phyloP scores from a whole-genome alignment of 192 early-diverging fungal species.

The Coemansia sp. region DNA sequence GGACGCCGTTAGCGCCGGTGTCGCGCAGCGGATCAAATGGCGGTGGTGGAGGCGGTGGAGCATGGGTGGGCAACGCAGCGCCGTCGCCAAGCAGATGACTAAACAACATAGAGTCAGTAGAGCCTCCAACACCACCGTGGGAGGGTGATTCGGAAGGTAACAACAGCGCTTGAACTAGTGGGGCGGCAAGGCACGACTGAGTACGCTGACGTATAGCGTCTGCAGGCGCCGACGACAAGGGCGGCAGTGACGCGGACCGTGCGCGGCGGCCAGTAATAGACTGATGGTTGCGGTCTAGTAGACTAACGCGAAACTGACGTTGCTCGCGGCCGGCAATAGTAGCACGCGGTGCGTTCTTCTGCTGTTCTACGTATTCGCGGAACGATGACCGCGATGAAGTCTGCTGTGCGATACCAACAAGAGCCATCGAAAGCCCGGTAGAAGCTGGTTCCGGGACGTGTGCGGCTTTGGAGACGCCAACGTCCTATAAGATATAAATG shows the following conservation, averaged over 20 bases:
- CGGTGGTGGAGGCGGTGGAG: conserved; percentile 7
- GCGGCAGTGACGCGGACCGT: conserved; percentile 38
- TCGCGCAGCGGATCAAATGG: conserved; percentile 38
- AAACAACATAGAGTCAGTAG: conserved; percentile 36
- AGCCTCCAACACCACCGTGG: conserved; percentile 27
- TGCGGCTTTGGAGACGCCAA: not conserved
- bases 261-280: conserved; percentile 13
- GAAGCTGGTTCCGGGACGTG: not conserved
- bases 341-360: conserved; percentile 12
- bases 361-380: conserved; percentile 47
- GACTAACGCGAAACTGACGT: conserved; percentile 52
- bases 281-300: conserved; percentile 26
- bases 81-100: conserved; percentile 48
- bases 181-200: conserved; percentile 36
- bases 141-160: conserved; percentile 9
- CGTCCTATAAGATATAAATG: not conserved
- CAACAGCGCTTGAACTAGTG: conserved; percentile 36
- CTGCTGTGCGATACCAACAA: not conserved
- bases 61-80: conserved; percentile 24
- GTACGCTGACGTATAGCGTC: conserved; percentile 24
- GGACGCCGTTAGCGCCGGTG: conserved; percentile 39
- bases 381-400: conserved; percentile 18
- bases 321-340: conserved; percentile 31
- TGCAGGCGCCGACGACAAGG: conserved; percentile 1
- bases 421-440: not conserved